Base-by-base conservation (phyloP, 1,284 basidiomycete genomes). In the Cryptococcus deneoformans region DNA sequence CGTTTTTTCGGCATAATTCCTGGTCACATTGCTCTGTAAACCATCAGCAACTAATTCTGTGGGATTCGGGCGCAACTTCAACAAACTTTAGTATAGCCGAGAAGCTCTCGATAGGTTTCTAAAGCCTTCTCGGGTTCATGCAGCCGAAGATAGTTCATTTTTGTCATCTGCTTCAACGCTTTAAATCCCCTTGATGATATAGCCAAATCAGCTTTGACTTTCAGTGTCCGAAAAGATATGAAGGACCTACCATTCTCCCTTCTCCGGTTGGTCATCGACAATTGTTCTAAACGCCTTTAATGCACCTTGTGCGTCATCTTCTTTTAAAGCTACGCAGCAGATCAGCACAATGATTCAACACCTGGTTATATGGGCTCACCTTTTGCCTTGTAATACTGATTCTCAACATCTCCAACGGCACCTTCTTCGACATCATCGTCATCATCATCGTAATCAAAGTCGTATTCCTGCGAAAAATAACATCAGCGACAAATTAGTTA, bases 331-430 rank as follows among this genome's bases (percentile, higher is more conserved):
- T 95, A 14, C 62, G 50, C 34, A 14, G 36, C 2, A 24, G 51
- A 43, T 29, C 56, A 9, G 38, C 6, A 11, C n/a, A 37, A 5
- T 43, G n/a, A n/a, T 10, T 3, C n/a, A 16, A n/a, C 7, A 16
- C n/a, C n/a, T 11, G 2, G 35, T n/a, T 9, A 16, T 24, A 9
- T 11, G 44, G 40, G 75, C 86, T 60, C 66, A 95, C 92, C 86
- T 77, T 99, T 99, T 10, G 96, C 96, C 52, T 88, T 89, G 79
- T 99, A 99, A 80, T 99, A 99, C 84, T 93, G 86, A 73, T 99
- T 99, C 81, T 99, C 96, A 47, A 97, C 86, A 76, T 97, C 94
- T n/a, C 87, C 90, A 58, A 86, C 89, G 44, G 84, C 90, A 9
- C 86, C 83, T 60, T 69, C 73, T 68, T 73, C 75, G 20, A 87